These are phyloP conservation scores for Tolypocladium cylindrosporum DNA, from an alignment of 2,329 filamentous ascomycete genomes.

Conservation along the genomic window DNA sequence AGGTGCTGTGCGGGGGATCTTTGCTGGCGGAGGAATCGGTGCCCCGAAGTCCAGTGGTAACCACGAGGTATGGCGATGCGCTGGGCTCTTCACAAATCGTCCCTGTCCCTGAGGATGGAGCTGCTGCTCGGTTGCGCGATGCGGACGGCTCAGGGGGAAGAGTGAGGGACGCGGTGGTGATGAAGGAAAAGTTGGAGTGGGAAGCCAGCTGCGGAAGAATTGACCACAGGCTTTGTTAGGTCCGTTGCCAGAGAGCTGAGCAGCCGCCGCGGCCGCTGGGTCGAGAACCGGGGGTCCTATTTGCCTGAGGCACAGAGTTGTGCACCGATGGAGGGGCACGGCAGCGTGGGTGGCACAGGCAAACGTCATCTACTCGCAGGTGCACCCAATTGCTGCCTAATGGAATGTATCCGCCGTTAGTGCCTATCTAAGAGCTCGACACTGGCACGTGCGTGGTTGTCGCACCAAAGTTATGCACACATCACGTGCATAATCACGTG, in stretches of 20 bases:
- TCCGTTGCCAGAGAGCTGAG: constrained; percentile 11
- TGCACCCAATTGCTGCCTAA: background rate
- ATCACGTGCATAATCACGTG: constrained; percentile 17
- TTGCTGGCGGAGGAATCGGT: constrained; percentile 5
- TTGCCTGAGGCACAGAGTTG: constrained; percentile 8
- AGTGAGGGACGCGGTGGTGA: background rate
- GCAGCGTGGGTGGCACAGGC: background rate
- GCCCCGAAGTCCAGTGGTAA: background rate
- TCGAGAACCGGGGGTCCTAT: constrained; percentile 1
- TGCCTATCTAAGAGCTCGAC: background rate
- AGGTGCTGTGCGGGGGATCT: constrained; percentile 1
- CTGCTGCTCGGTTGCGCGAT: background rate
- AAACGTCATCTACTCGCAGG: background rate
- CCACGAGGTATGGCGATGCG: background rate
- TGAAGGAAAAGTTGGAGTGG: constrained; percentile 1
- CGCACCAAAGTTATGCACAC: background rate
- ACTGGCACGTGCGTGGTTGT: background rate
- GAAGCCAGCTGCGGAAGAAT: constrained; percentile 7
- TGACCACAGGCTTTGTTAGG: constrained; percentile 3
- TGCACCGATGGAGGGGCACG: background rate
- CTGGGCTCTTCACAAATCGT: background rate
- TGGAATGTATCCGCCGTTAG: background rate
- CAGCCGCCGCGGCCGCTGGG: constrained; percentile 3
- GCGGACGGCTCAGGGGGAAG: background rate
- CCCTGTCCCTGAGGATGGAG: background rate